Evolutionary conservation across 2,329 filamentous ascomycete genomes (phyloP), one percentile per base, ranked within the genome.

Genomic region (Dothidotthia symphoricarpi): DNA sequence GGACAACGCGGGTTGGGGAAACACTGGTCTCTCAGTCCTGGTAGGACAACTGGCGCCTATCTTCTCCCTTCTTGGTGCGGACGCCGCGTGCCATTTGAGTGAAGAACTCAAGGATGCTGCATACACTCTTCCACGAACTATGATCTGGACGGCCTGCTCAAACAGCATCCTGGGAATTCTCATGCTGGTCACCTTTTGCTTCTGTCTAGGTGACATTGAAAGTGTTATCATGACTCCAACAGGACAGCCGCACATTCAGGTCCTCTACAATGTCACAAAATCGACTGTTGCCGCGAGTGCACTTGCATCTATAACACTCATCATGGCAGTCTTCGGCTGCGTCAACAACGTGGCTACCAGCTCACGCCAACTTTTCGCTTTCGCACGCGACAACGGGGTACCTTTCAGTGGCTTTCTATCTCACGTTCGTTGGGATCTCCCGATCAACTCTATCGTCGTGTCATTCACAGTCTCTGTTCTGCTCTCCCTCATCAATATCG

Each of bases 401-500:
- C 43, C 39, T 1, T 45, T 42, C 14, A 32, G 38, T 8, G 35
- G 35, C 0, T 49, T 49, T 30, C 19, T 53, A 1, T 36, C 45
- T 11, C 36, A 41, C 26, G 44, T 61, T 8, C 43, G 39, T 3
- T 59, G 46, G 50, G 47, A 57, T 9, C 43, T 58, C 6, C 72
- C 73, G 2, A 58, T 74, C 19, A 74, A 74, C 49, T 62, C 69
- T 1, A 64, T 75, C 34, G 48, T 72, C 36, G 61, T 73, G 8
- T 69, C 71, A 2, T 59, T 72, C 5, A 49, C 59, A 12, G 54
- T 71, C 19, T 61, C 67, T 5, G 49, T 64, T 6, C 53, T 70
- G 2, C 61, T 76, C 16, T 69, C 68, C 0, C 57, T 76, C 25
- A 74, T 76, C 63, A 75, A 75, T 47, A 68, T 76, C 39, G 74